Percentiles rank a stretch among this genome's conserved stretches.
Conservation (phyloP, 1,284 basidiomycete genomes). For the Cryptococcus wingfieldii region DNA sequence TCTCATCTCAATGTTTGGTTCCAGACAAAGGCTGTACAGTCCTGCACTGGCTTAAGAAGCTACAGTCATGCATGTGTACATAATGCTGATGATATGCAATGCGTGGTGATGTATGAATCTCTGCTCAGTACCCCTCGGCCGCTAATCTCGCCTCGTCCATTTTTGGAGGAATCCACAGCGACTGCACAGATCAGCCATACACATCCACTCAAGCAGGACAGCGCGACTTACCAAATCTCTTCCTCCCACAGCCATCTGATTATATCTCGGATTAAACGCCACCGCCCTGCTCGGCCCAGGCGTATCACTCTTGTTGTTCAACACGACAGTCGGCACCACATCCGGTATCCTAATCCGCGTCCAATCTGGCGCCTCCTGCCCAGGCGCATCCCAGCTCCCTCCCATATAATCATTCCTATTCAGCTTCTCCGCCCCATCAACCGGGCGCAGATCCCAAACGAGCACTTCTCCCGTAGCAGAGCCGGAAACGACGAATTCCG, state of each 20-base stretch:
- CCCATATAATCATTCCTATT: constrained; percentile 8
- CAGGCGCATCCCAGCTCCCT: constrained; percentile 6
- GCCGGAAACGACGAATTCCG: constrained; percentile 68
- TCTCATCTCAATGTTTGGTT: too few species aligned
- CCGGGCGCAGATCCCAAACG: constrained; percentile 56
- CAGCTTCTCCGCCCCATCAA: constrained; percentile 1
- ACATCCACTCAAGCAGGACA: background rate
- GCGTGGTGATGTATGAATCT: background rate
- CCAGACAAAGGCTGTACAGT: too few species aligned
- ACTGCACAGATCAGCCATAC: constrained; percentile 1
- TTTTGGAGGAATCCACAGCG: constrained; percentile 21
- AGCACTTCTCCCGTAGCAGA: constrained; percentile 74
- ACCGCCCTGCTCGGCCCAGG: constrained; percentile 64
- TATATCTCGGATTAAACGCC: constrained; percentile 76
- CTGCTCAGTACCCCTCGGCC: constrained; percentile 13
- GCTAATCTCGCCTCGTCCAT: constrained; percentile 16
- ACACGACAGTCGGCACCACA: constrained; percentile 5
- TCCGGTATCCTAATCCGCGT: constrained; percentile 63
- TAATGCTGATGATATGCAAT: background rate
- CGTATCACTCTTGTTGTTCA: constrained; percentile 28
- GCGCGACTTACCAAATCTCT: constrained; percentile 66
- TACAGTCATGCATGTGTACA: background rate
- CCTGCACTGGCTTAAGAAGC: too few species aligned
- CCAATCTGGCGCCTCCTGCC: constrained; percentile 6
- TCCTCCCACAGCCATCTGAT: constrained; percentile 85